phyloP scores from a whole-genome alignment of 2,329 filamentous ascomycete species.

The Cladosporium oxysporum region DNA sequence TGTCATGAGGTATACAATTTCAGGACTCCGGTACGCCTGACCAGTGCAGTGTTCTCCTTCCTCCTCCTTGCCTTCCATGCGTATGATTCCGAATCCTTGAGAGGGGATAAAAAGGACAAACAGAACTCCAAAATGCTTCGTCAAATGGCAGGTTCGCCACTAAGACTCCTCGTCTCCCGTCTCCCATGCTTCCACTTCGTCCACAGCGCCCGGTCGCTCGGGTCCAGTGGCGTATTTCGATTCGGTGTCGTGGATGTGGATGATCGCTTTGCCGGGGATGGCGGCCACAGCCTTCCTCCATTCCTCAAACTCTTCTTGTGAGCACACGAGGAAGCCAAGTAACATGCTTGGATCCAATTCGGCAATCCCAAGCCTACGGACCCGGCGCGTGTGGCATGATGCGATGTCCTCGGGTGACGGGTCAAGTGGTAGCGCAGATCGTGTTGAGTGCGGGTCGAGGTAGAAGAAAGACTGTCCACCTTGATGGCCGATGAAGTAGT shows the following conservation, averaged over 20 bases:
- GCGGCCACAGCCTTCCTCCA: constrained; percentile 64
- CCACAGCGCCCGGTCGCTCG: constrained; percentile 73
- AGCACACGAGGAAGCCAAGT: constrained; percentile 83
- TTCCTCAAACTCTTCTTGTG: constrained; percentile 77
- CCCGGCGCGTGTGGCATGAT: constrained; percentile 81
- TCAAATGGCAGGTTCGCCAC: background rate
- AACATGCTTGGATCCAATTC: constrained; percentile 99
- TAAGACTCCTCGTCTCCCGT: constrained; percentile 42
- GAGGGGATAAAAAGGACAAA: background rate
- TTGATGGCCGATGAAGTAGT: constrained; percentile 73
- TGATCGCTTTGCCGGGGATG: constrained; percentile 65
- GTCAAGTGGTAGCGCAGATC: constrained; percentile 65
- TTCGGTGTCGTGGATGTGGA: constrained; percentile 77
- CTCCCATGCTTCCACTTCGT: constrained; percentile 86
- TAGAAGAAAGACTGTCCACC: constrained; percentile 80
- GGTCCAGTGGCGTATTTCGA: constrained; percentile 51
- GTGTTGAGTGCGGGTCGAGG: constrained; percentile 87
- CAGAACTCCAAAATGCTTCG: background rate
- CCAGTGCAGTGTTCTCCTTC: background rate
- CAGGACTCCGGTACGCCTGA: background rate
- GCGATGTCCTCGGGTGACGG: constrained; percentile 70
- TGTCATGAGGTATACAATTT: background rate
- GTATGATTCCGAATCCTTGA: background rate
- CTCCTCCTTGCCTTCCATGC: background rate
- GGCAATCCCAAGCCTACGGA: constrained; percentile 78